A percentile compares a stretch with the other conserved stretches of the same genome.
Conservation (phyloP, 768 basidiomycete species). For the Boletus vinaceobasis region DNA sequence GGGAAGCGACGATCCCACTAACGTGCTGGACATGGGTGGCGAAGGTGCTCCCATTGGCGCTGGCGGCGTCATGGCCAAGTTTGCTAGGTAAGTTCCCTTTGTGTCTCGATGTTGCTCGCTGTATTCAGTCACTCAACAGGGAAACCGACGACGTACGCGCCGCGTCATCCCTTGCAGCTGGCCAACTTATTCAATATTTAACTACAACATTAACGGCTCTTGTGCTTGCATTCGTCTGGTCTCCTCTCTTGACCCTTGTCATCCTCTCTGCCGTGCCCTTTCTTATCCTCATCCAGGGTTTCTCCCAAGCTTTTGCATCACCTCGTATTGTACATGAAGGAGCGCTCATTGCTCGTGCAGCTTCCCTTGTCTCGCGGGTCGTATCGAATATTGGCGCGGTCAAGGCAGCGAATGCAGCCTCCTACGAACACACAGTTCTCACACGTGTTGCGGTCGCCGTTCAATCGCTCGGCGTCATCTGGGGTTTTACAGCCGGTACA, state of each 20-base stretch:
- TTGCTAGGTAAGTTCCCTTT: conserved; percentile 56
- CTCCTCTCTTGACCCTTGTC: conserved; percentile 84
- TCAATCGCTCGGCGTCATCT: conserved; percentile 57
- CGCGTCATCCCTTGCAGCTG: conserved; percentile 77
- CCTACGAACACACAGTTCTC: conserved; percentile 50
- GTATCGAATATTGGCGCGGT: conserved; percentile 79
- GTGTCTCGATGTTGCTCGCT: not conserved
- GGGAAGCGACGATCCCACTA: conserved; percentile 49
- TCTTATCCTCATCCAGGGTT: conserved; percentile 68
- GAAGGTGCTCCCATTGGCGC: conserved; percentile 63
- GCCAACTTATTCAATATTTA: conserved; percentile 75
- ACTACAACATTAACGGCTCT: conserved; percentile 78
- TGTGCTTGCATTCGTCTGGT: conserved; percentile 74
- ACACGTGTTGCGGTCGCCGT: conserved; percentile 45
- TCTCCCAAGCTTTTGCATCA: conserved; percentile 66
- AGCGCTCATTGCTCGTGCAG: conserved; percentile 61
- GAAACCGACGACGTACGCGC: conserved; percentile 93
- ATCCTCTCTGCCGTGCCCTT: conserved; percentile 87
- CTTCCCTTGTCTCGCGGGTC: conserved; percentile 77
- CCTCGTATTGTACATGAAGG: conserved; percentile 72
- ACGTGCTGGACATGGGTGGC: conserved; percentile 34
- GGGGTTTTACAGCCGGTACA: conserved; percentile 67
- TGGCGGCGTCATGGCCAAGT: conserved; percentile 91
- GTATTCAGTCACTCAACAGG: conserved; percentile 39
- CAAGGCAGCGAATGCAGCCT: conserved; percentile 85